Evolutionary conservation across 805 yeast genomes (phyloP).

Genomic region (Hanseniaspora occidentalis): DNA sequence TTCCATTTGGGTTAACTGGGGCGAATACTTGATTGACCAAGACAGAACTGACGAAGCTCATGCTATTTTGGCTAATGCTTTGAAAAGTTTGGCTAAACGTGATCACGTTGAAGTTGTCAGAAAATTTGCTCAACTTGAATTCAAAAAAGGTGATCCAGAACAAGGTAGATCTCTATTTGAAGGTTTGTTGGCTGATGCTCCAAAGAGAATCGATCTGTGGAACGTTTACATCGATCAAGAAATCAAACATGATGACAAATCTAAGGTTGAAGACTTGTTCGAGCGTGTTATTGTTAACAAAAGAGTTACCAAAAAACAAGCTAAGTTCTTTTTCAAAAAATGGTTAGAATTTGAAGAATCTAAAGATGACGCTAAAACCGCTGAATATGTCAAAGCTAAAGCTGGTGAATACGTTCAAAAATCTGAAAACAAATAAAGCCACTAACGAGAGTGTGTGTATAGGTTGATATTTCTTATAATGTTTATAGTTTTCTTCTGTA

Average conservation of each 20-base stretch:
- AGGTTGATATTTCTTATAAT: background rate
- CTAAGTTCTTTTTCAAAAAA: constrained; percentile 86
- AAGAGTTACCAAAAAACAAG: constrained; percentile 75
- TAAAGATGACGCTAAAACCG: constrained; percentile 51
- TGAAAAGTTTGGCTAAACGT: constrained; percentile 58
- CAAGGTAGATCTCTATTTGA: constrained; percentile 92
- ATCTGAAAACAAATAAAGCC: constrained; percentile 7
- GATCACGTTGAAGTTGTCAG: constrained; percentile 69
- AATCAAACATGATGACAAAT: constrained; percentile 52
- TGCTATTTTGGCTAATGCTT: constrained; percentile 59
- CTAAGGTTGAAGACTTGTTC: constrained; percentile 63
- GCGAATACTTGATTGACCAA: constrained; percentile 57
- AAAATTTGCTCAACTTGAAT: constrained; percentile 84
- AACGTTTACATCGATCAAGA: constrained; percentile 92
- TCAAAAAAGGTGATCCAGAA: constrained; percentile 76
- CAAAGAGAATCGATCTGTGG: constrained; percentile 90
- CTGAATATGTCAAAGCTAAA: constrained; percentile 79
- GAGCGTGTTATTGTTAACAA: constrained; percentile 53
- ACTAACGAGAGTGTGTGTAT: background rate
- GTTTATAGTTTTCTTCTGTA: constrained; percentile 1
- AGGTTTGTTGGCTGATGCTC: constrained; percentile 80
- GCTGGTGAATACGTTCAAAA: constrained; percentile 64
- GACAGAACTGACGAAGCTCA: constrained; percentile 47
- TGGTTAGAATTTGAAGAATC: constrained; percentile 78
- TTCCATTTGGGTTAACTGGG: constrained; percentile 73